Evolutionary conservation across 257 asterid species (phyloP), one percentile per base, ranked within the genome.

Genomic region (Asclepias syriaca): DNA sequence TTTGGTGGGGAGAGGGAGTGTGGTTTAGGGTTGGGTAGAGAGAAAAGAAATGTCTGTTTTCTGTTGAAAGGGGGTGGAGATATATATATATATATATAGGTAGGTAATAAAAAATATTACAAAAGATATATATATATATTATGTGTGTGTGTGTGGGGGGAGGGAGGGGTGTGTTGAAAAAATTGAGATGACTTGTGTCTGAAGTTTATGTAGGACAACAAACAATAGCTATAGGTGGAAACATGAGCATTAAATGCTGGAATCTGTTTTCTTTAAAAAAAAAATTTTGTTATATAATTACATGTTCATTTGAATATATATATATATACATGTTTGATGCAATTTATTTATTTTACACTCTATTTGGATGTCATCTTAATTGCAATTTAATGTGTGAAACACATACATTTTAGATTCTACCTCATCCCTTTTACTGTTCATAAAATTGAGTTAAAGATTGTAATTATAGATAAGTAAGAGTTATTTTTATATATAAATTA

Each of bases 131-230:
- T 34, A 3, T 34, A 3, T 34, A 3, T 34, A 3, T 34, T 32
- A 32, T 34, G 2, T 34, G 37, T 1, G 3, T 29, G 34, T 29
- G 34, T 29, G 34, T 29, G 34, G 0, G 34, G 34, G 34, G 34
- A 29, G 34, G 39, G 65, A 9, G 37, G 65, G 74, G 4, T 58
- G 55, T 57, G 46, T 24, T 39, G 73, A 50, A 56, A 56, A 43
- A 24, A 27, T 27, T 56, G 67, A 76, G 87, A 81, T 82, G 77
- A 74, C 90, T 87, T 85, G 87, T 87, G 88, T 86, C 82, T 80
- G 80, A 87, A 83, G 88, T 50, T 61, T 76, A 72, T 80, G 88
- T 73, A 40, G 80, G 71, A 55, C 18, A 54, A 69, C 48, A 34
- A 70, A 76, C 82, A 79, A 43, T 34, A 27, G 10, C 24, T 65